A percentile compares a stretch with the other conserved stretches of the same genome.
phyloP scores from a whole-genome alignment of 768 basidiomycete species.

The Gloeopeniophorella convolvens region DNA sequence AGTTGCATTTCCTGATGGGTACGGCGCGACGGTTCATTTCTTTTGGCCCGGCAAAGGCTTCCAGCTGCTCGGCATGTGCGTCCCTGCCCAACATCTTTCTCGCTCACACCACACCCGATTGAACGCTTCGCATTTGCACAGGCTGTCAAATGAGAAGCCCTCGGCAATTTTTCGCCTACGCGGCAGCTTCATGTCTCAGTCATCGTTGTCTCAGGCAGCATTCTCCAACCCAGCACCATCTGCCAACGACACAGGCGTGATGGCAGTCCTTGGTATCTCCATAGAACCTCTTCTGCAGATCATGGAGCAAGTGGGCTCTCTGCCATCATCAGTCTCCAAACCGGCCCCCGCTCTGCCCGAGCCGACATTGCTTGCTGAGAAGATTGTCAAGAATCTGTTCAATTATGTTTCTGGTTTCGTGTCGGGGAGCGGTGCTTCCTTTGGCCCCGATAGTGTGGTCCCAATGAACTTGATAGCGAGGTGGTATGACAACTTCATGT shows the following conservation, averaged over 20 bases:
- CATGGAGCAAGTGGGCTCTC: slow-evolving; percentile 45
- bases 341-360: slow-evolving; percentile 32
- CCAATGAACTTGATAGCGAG: slow-evolving; percentile 57
- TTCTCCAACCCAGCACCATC: slow-evolving; percentile 27
- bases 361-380: slow-evolving; percentile 55
- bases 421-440: slow-evolving; percentile 28
- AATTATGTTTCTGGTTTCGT: slow-evolving; percentile 70
- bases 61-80: slow-evolving; percentile 79
- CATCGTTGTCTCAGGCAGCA: slow-evolving; percentile 27
- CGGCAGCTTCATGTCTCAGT: slow-evolving; percentile 45
- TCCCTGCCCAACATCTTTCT: too few species aligned
- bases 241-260: slow-evolving; percentile 33
- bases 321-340: slow-evolving; percentile 31
- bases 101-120: neutral
- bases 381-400: slow-evolving; percentile 65
- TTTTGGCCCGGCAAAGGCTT: slow-evolving; percentile 85
- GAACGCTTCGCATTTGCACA: slow-evolving; percentile 26
- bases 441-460: slow-evolving; percentile 47
- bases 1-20: slow-evolving; percentile 81
- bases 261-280: slow-evolving; percentile 71
- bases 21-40: slow-evolving; percentile 79
- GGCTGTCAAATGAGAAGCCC: slow-evolving; percentile 86
- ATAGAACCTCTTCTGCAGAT: slow-evolving; percentile 70
- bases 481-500: slow-evolving; percentile 66
- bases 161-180: slow-evolving; percentile 83